These are phyloP conservation scores for Drechslerella stenobrocha DNA, from an alignment of 2,329 filamentous ascomycete genomes.

Conservation along the genomic window DNA sequence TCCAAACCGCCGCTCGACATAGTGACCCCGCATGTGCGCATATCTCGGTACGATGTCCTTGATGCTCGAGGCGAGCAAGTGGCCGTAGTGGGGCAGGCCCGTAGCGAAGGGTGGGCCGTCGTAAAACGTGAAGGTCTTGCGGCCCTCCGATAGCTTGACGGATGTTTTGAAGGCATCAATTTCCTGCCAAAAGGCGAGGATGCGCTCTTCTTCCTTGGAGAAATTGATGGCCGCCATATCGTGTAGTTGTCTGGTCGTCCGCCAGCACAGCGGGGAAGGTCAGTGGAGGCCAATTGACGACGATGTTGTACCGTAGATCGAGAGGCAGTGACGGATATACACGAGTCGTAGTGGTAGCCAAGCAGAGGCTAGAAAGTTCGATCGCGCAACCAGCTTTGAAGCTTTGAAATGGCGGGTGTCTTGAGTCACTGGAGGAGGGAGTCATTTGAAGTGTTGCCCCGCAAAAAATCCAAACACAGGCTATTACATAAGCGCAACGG, in stretches of 20 bases:
- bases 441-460: neutral
- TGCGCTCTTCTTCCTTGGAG: constrained; percentile 82
- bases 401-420: constrained; percentile 2
- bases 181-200: constrained; percentile 84
- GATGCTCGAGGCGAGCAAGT: constrained; percentile 87
- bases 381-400: constrained; percentile 7
- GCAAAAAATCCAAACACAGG: too few species aligned
- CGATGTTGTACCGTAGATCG: constrained; percentile 2
- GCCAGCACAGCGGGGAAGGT: neutral
- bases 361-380: neutral
- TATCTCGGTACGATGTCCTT: constrained; percentile 96
- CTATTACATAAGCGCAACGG: neutral
- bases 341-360: constrained; percentile 1
- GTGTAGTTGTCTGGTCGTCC: constrained; percentile 53
- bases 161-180: constrained; percentile 75
- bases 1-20: constrained; percentile 88
- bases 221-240: constrained; percentile 80
- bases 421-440: neutral
- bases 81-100: constrained; percentile 69
- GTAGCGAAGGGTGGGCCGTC: constrained; percentile 82
- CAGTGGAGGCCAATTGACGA: constrained; percentile 3
- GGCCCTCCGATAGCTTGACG: constrained; percentile 78
- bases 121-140: constrained; percentile 90
- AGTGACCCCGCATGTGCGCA: constrained; percentile 94
- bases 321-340: neutral